phyloP scores from a whole-genome alignment of 1,139 yeast species.

The Yueomyces sp. region DNA sequence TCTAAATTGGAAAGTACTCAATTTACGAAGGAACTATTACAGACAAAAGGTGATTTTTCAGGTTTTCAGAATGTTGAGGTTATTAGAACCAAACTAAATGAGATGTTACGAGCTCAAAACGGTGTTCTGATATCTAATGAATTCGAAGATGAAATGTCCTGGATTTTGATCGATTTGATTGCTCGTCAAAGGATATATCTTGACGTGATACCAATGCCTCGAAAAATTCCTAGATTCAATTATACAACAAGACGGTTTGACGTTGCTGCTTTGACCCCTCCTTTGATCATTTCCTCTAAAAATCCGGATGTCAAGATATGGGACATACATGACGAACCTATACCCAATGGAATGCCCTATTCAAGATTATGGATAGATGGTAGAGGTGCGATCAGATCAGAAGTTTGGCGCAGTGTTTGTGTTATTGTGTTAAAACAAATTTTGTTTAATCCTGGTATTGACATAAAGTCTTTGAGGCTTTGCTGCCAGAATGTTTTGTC shows the following conservation, averaged over 20 bases:
- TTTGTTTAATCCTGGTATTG: constrained; percentile 59
- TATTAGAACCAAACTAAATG: constrained; percentile 10
- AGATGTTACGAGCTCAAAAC: constrained; percentile 11
- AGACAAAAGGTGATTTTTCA: constrained; percentile 12
- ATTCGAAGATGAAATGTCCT: constrained; percentile 14
- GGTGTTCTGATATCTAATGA: constrained; percentile 20
- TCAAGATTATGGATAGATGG: constrained; percentile 64
- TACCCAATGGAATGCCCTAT: constrained; percentile 52
- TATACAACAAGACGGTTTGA: constrained; percentile 23
- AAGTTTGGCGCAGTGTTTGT: constrained; percentile 48
- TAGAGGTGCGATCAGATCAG: constrained; percentile 43
- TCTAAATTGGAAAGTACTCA: constrained; percentile 19
- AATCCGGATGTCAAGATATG: constrained; percentile 1
- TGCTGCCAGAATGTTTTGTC: constrained; percentile 33
- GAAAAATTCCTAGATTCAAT: constrained; percentile 14
- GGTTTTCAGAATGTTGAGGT: constrained; percentile 9
- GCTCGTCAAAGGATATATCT: constrained; percentile 9
- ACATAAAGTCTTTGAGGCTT: constrained; percentile 27
- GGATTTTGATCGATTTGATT: constrained; percentile 16
- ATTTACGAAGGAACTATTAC: constrained; percentile 13
- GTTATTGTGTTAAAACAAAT: constrained; percentile 37
- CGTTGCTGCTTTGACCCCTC: constrained; percentile 20
- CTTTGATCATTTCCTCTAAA: constrained; percentile 10
- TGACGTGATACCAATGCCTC: constrained; percentile 12
- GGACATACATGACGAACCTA: constrained; percentile 5